Evolutionary conservation across 805 yeast genomes (phyloP).

Genomic region (Candida patagonica): DNA sequence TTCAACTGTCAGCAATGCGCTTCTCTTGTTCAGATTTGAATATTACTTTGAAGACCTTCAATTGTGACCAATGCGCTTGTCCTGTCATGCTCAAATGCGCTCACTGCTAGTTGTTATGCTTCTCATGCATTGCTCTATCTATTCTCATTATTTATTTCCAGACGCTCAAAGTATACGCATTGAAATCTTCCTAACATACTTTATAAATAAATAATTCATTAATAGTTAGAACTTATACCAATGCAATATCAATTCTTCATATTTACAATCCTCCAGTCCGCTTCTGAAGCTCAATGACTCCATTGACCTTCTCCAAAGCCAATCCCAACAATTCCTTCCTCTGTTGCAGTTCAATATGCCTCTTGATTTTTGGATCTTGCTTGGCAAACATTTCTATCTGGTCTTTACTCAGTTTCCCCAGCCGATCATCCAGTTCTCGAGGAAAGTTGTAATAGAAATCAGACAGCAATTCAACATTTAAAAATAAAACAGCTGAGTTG

Average conservation of each 20-base stretch:
- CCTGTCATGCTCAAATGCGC: too few species aligned
- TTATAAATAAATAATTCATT: constrained; percentile 2
- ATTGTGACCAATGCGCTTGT: too few species aligned
- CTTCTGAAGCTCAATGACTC: constrained; percentile 60
- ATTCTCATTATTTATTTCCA: neutral
- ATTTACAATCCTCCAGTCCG: neutral
- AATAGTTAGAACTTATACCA: neutral
- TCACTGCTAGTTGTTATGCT: too few species aligned
- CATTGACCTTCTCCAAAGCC: constrained; percentile 78
- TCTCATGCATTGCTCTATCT: too few species aligned
- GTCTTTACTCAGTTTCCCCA: constrained; percentile 58
- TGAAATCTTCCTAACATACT: neutral
- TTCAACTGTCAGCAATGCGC: too few species aligned
- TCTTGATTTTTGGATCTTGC: constrained; percentile 84
- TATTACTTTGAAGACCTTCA: too few species aligned
- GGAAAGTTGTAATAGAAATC: constrained; percentile 97
- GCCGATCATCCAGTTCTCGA: constrained; percentile 73
- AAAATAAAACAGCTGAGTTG: constrained; percentile 82
- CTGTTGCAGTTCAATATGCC: constrained; percentile 89
- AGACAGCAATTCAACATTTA: constrained; percentile 86
- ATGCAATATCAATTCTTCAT: constrained; percentile 1
- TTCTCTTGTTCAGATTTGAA: too few species aligned
- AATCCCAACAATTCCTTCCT: constrained; percentile 80
- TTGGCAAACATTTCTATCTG: constrained; percentile 86
- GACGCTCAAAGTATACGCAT: neutral